Evolutionary conservation across 768 basidiomycete genomes (phyloP).

Genomic region (Imleria badia): DNA sequence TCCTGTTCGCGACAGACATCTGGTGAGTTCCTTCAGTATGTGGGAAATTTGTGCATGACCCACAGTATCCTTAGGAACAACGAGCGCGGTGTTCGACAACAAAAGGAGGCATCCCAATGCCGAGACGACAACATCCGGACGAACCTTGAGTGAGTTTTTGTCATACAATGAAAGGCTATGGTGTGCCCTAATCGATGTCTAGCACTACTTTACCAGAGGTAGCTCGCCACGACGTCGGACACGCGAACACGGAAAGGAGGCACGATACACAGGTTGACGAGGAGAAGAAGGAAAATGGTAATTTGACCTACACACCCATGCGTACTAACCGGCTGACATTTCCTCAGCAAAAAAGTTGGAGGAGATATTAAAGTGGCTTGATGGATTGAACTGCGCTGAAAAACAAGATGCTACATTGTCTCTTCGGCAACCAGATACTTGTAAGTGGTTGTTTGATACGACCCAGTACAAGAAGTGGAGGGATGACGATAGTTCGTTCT

Average conservation of each 20-base stretch:
- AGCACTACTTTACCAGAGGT: neutral
- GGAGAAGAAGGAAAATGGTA: neutral
- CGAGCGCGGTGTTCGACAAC: neutral
- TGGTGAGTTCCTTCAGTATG: neutral
- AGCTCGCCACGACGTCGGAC: neutral
- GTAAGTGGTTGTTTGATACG: neutral
- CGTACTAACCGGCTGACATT: neutral
- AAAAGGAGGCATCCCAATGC: no score
- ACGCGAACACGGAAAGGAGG: neutral
- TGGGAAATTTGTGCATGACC: neutral
- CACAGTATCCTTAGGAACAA: neutral
- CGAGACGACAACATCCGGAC: neutral
- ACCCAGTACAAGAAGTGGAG: neutral
- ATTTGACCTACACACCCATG: neutral
- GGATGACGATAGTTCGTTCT: neutral
- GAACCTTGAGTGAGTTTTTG: neutral
- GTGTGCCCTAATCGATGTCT: neutral
- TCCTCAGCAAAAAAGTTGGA: neutral
- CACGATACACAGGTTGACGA: neutral
- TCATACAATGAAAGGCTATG: neutral
- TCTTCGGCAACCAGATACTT: neutral
- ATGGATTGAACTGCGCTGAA: neutral
- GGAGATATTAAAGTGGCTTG: neutral
- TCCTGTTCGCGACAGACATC: neutral
- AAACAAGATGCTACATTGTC: neutral